Evolutionary conservation across 108 stramenopile genomes (phyloP).

Genomic region (Nitzschia palea): DNA sequence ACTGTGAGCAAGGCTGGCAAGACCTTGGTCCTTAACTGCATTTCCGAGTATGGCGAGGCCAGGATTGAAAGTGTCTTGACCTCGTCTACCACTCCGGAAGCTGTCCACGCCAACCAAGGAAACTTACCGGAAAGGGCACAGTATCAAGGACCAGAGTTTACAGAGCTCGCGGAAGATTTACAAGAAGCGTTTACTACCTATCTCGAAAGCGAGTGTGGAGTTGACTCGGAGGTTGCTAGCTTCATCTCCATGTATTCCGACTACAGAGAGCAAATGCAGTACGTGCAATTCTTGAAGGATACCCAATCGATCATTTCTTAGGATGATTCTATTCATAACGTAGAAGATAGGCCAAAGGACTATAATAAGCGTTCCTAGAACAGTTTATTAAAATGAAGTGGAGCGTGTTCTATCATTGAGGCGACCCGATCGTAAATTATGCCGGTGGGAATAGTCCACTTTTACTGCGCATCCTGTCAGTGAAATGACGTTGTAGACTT

Average conservation of each 20-base stretch:
- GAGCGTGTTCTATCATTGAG: slow-evolving; percentile 1
- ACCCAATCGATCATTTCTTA: slow-evolving; percentile 36
- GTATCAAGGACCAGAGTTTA: slow-evolving; percentile 81
- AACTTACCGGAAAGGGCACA: slow-evolving; percentile 8
- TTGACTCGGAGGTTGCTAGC: slow-evolving; percentile 61
- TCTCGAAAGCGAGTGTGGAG: slow-evolving; percentile 58
- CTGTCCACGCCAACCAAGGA: slow-evolving; percentile 33
- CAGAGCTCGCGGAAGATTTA: slow-evolving; percentile 73
- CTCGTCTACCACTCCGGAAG: slow-evolving; percentile 15
- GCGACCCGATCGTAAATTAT: background rate
- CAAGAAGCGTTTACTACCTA: slow-evolving; percentile 61
- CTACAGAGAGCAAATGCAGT: slow-evolving; percentile 66
- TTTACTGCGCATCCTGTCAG: slow-evolving; percentile 34
- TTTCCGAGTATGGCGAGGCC: slow-evolving; percentile 38
- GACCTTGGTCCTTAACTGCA: slow-evolving; percentile 59
- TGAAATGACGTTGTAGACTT: slow-evolving; percentile 88
- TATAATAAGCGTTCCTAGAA: background rate
- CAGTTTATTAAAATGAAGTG: slow-evolving; percentile 3
- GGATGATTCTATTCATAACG: background rate
- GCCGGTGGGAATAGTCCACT: slow-evolving; percentile 20
- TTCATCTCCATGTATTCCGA: slow-evolving; percentile 78
- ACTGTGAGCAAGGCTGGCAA: slow-evolving; percentile 73
- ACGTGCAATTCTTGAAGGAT: slow-evolving; percentile 49
- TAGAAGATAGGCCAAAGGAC: background rate
- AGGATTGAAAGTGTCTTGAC: slow-evolving; percentile 55